Evolutionary conservation across 1,284 basidiomycete species (phyloP), one percentile per base, ranked within the genome.

Genomic region (Coniferiporia sulphurascens): DNA sequence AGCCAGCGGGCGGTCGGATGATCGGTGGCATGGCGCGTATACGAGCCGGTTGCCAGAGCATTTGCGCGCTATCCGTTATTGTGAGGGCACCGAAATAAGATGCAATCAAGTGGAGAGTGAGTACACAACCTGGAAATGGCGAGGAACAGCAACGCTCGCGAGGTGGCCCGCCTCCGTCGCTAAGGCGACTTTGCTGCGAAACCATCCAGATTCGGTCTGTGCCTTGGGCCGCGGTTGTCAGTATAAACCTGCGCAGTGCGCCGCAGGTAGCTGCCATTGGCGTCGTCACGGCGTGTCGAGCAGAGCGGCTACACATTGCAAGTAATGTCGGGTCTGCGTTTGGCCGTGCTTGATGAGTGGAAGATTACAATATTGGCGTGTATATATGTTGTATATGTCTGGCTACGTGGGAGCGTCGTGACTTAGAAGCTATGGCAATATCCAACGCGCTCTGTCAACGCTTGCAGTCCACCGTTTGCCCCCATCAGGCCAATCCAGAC

Each of bases 31-130:
- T 34, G 41, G 52, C 32, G 27, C 27, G 55, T 56, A 57, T 57
- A 57, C 55, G 51, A 57, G 45, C 60, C 60, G 60, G 60, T 61
- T 61, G 60, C 60, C 55, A 58, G 50, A 52, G 56, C 56, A 58
- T 58, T 48, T 52, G 56, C 56, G 49, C 48, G 38, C 51, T 48
- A 52, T 52, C 38, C 56, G 49, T 57, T 61, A 61, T 61, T 61
- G 60, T 57, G 35, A 52, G 51, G 48, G 27, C 27, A 27, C 38
- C 43, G 35, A 35, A 17, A 60, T 15, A 58, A 45, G 45, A 50
- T 56, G 21, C 46, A n/a, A 48, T 35, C 27, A 17, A 19, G 27
- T 34, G 49, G 27, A 34, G 27, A 27, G 27, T 27, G 27, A 27
- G 27, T 27, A 27, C 27, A 27, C 27, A 27, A 27, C 15, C 38